A percentile compares a stretch with the other conserved stretches of the same genome.
These are phyloP conservation scores for Trypethelium eluteriae DNA, from an alignment of 495 filamentous ascomycete genomes.

Conservation along the genomic window DNA sequence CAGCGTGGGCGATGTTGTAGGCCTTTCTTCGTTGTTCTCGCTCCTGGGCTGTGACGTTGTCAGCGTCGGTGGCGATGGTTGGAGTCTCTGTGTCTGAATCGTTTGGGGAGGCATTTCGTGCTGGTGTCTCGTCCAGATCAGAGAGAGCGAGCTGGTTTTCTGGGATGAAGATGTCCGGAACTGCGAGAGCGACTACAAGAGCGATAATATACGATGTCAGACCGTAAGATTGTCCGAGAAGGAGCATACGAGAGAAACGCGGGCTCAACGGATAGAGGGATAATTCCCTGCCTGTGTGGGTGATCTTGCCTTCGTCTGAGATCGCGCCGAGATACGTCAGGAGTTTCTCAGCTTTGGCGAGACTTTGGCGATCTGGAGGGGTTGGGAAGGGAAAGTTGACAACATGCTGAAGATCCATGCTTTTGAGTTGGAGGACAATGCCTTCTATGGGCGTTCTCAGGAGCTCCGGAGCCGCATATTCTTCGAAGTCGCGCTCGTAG, in stretches of 20 bases:
- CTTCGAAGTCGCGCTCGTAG: slow-evolving; percentile 81
- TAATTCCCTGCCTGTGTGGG: slow-evolving; percentile 67
- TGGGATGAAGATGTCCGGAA: slow-evolving; percentile 78
- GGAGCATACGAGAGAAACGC: slow-evolving; percentile 80
- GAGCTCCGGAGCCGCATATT: slow-evolving; percentile 84
- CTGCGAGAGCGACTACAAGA: slow-evolving; percentile 79
- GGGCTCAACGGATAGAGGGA: slow-evolving; percentile 84
- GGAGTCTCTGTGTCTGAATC: slow-evolving; percentile 7
- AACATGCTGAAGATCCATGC: slow-evolving; percentile 85
- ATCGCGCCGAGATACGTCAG: slow-evolving; percentile 51
- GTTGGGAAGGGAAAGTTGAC: slow-evolving; percentile 98
- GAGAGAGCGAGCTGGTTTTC: slow-evolving; percentile 65
- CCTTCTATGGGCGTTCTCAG: slow-evolving; percentile 85
- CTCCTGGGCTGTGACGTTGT: slow-evolving; percentile 53
- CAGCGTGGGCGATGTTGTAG: slow-evolving; percentile 67
- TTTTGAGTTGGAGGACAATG: slow-evolving; percentile 89
- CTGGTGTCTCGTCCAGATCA: slow-evolving; percentile 20
- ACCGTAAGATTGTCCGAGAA: slow-evolving; percentile 74
- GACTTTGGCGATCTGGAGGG: slow-evolving; percentile 68
- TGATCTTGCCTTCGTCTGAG: slow-evolving; percentile 57
- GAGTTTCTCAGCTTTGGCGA: slow-evolving; percentile 80
- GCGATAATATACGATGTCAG: slow-evolving; percentile 83
- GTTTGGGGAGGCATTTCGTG: slow-evolving; percentile 35
- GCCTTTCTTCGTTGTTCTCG: slow-evolving; percentile 53
- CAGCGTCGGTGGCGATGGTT: slow-evolving; percentile 54